Evolutionary conservation across 192 early-diverging fungal genomes (phyloP).

Genomic region (Mycoemilia scoparia): DNA sequence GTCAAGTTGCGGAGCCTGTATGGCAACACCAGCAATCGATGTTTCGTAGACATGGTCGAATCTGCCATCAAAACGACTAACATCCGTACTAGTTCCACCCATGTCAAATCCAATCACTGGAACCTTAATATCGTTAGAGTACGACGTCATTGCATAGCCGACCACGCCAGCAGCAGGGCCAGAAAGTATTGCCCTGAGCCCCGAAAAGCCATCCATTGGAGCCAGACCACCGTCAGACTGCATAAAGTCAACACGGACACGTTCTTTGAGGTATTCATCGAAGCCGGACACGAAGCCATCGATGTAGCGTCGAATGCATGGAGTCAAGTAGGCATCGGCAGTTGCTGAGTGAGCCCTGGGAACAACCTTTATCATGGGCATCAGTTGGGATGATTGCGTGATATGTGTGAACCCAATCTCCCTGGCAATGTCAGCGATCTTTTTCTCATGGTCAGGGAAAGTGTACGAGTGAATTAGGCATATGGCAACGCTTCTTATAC

Average conservation of each 20-base stretch:
- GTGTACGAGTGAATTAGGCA: constrained; percentile 92
- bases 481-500: constrained; percentile 73
- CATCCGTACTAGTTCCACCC: constrained; percentile 85
- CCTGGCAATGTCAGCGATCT: constrained; percentile 42
- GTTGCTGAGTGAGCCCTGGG: constrained; percentile 78
- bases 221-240: constrained; percentile 90
- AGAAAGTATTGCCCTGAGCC: constrained; percentile 79
- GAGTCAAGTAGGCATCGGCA: constrained; percentile 88
- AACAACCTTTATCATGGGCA: constrained; percentile 92
- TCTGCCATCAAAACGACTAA: constrained; percentile 72
- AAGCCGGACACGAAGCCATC: constrained; percentile 76
- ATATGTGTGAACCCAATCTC: constrained; percentile 72
- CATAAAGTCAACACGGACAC: constrained; percentile 83
- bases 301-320: constrained; percentile 72
- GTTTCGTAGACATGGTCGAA: constrained; percentile 93
- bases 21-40: constrained; percentile 75
- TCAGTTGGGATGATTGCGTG: constrained; percentile 57
- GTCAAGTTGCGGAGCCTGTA: constrained; percentile 90
- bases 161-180: constrained; percentile 94
- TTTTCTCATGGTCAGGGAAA: constrained; percentile 69
- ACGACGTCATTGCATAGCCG: constrained; percentile 47
- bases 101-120: constrained; percentile 95
- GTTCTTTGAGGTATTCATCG: constrained; percentile 32
- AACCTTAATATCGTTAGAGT: constrained; percentile 8
- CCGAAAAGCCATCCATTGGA: constrained; percentile 67